These are phyloP conservation scores for Tricholoma bakamatsutake DNA, from an alignment of 768 basidiomycete genomes.

Conservation along the genomic window DNA sequence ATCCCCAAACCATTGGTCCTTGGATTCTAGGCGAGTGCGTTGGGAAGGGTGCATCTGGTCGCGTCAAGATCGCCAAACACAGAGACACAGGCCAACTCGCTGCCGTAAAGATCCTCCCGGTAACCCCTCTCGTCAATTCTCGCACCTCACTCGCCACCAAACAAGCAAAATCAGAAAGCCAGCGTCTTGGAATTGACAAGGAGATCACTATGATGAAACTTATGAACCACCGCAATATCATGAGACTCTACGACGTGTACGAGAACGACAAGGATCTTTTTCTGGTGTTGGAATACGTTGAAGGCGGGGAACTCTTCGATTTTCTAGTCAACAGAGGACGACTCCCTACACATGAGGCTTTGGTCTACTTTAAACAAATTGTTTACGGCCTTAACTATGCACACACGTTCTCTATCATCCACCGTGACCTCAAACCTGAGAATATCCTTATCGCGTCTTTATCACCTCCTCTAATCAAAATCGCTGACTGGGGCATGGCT, in stretches of 20 bases:
- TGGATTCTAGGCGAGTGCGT: slow-evolving; percentile 94
- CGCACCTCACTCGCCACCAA: slow-evolving; percentile 61
- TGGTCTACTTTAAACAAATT: slow-evolving; percentile 93
- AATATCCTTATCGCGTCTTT: slow-evolving; percentile 89
- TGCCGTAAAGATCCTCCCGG: slow-evolving; percentile 91
- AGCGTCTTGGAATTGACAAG: slow-evolving; percentile 81
- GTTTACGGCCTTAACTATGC: slow-evolving; percentile 94
- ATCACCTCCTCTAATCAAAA: slow-evolving; percentile 81
- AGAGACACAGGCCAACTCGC: slow-evolving; percentile 83
- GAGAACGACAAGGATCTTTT: slow-evolving; percentile 89
- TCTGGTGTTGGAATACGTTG: slow-evolving; percentile 90
- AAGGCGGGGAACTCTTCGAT: slow-evolving; percentile 96
- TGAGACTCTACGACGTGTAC: slow-evolving; percentile 93
- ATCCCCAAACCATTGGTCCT: slow-evolving; percentile 83
- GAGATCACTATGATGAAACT: slow-evolving; percentile 99
- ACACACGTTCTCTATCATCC: slow-evolving; percentile 95
- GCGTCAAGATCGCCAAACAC: slow-evolving; percentile 91
- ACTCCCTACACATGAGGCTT: slow-evolving; percentile 74
- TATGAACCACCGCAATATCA: slow-evolving; percentile 96
- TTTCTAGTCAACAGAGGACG: slow-evolving; percentile 88
- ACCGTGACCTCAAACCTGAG: slow-evolving; percentile 97
- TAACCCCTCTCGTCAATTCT: slow-evolving; percentile 71
- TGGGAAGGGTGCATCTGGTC: slow-evolving; percentile 90
- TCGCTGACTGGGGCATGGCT: slow-evolving; percentile 99
- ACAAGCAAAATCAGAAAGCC: slow-evolving; percentile 71